Evolutionary conservation across 306 rosid genomes (phyloP).

Genomic region (Argentina anserina): DNA sequence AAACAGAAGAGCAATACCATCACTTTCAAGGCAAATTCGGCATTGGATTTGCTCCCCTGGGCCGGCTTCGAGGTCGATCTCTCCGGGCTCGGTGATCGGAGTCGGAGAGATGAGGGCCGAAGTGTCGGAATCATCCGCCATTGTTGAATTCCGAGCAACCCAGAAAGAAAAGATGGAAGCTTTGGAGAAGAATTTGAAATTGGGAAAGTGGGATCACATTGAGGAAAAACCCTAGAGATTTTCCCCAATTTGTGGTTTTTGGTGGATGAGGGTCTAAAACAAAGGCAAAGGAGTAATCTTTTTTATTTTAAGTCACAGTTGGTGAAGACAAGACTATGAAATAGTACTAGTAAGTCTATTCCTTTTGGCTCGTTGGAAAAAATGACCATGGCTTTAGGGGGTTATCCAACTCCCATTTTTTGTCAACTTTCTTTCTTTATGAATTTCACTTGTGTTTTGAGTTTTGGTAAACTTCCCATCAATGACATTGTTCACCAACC

Average conservation of each 20-base stretch:
- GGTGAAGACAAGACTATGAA: background rate
- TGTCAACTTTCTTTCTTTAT: too few species aligned
- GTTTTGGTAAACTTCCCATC: too few species aligned
- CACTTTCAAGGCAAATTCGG: conserved; percentile 97
- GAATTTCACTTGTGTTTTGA: too few species aligned
- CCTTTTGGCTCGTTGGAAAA: background rate
- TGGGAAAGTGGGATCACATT: conserved; percentile 14
- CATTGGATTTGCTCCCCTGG: conserved; percentile 95
- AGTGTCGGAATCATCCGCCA: conserved; percentile 77
- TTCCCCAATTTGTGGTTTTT: conserved; percentile 1
- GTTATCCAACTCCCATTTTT: too few species aligned
- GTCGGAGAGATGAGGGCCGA: conserved; percentile 74
- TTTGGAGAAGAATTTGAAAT: background rate
- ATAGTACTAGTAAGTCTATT: too few species aligned
- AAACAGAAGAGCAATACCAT: conserved; percentile 47
- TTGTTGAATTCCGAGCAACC: conserved; percentile 19
- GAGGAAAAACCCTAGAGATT: conserved; percentile 15
- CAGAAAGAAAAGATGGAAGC: background rate
- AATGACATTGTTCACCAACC: too few species aligned
- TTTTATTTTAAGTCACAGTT: background rate
- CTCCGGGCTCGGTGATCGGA: conserved; percentile 48
- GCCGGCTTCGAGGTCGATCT: conserved; percentile 99
- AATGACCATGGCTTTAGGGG: too few species aligned
- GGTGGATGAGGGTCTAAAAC: background rate
- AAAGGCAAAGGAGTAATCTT: background rate